Evolutionary conservation across 768 basidiomycete genomes (phyloP).

Genomic region (Lentinula aciculospora): DNA sequence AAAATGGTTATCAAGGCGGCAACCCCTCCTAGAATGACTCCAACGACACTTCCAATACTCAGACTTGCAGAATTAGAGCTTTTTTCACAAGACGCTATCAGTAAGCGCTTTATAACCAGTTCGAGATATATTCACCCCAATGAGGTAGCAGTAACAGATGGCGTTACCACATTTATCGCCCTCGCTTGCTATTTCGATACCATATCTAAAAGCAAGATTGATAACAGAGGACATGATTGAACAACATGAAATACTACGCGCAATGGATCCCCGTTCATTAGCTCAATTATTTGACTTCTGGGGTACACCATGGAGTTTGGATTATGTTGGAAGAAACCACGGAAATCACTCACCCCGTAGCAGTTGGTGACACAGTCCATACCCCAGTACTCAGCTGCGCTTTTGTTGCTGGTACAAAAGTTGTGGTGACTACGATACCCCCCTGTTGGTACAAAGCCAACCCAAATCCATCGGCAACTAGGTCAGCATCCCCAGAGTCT

Average conservation of each 20-base stretch:
- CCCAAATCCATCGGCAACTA: neutral
- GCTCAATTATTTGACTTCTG: neutral
- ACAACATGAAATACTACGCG: neutral
- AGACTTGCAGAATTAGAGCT: neutral
- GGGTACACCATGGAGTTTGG: neutral
- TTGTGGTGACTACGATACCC: neutral
- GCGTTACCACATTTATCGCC: neutral
- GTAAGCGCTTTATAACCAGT: too few species aligned
- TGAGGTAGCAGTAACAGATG: neutral
- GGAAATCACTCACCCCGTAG: neutral
- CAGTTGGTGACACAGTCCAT: neutral
- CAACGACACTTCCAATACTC: neutral
- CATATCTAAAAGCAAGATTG: too few species aligned
- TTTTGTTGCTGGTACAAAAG: neutral
- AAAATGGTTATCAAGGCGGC: neutral
- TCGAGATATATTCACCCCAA: too few species aligned
- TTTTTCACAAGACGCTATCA: neutral
- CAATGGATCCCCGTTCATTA: neutral
- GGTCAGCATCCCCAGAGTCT: neutral
- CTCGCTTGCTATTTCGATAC: neutral
- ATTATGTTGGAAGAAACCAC: too few species aligned
- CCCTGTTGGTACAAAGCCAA: neutral
- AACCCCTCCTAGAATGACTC: neutral
- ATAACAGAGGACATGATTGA: too few species aligned
- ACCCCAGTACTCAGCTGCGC: neutral